Percentiles rank a stretch among this genome's conserved stretches.
These are phyloP conservation scores for Hemerocallis citrina DNA, from an alignment of 106 monocot genomes.

Conservation along the genomic window DNA sequence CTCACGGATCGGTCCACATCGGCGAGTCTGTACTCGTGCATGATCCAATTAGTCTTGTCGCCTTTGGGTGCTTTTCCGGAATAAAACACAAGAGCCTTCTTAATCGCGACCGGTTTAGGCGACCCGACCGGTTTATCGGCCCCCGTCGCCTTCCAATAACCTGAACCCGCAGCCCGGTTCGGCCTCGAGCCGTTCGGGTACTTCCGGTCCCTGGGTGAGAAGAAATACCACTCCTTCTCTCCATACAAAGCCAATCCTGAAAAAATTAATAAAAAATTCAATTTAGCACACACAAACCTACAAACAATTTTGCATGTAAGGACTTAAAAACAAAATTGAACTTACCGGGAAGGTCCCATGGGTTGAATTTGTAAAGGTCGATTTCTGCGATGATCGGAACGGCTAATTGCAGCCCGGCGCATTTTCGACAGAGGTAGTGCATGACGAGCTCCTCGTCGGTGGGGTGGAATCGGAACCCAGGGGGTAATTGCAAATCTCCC, in stretches of 20 bases:
- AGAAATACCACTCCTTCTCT: slow-evolving; percentile 95
- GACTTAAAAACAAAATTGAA: no score
- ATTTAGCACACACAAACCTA: background rate
- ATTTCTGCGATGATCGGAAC: slow-evolving; percentile 43
- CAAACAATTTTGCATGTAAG: no score
- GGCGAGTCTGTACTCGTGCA: slow-evolving; percentile 90
- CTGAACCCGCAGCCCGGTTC: slow-evolving; percentile 66
- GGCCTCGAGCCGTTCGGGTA: slow-evolving; percentile 85
- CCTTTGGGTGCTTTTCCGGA: slow-evolving; percentile 77
- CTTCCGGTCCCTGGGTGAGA: slow-evolving; percentile 70
- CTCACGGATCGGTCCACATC: slow-evolving; percentile 63
- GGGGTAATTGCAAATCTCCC: slow-evolving; percentile 49
- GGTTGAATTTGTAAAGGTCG: slow-evolving; percentile 35
- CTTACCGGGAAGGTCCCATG: slow-evolving; percentile 34
- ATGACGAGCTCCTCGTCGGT: slow-evolving; percentile 84
- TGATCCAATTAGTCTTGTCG: slow-evolving; percentile 88
- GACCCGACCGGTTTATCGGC: slow-evolving; percentile 74
- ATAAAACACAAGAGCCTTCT: slow-evolving; percentile 88
- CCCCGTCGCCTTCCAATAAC: slow-evolving; percentile 94
- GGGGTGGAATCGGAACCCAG: slow-evolving; percentile 86
- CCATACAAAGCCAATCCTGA: slow-evolving; percentile 56
- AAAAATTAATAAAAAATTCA: slow-evolving; percentile 4
- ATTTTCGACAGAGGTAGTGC: slow-evolving; percentile 74
- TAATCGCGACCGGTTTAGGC: slow-evolving; percentile 62
- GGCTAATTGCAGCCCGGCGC: slow-evolving; percentile 32